Base-by-base conservation (phyloP, 176 grass and related monocot genomes). In the Lolium rigidum region DNA sequence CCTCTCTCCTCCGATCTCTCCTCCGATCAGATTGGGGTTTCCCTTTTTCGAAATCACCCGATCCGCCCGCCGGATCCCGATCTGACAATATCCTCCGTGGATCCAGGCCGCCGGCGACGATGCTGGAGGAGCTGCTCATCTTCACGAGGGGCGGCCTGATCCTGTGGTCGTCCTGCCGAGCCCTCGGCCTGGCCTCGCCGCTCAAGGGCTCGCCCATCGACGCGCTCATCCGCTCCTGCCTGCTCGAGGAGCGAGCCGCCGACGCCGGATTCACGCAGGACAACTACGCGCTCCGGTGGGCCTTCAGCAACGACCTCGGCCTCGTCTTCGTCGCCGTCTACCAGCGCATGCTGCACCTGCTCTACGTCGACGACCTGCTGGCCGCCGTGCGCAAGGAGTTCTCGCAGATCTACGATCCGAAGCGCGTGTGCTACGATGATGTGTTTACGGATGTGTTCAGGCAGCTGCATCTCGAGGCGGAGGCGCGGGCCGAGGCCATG, bases 121-220 rank as follows among this genome's bases (percentile, higher is more conserved):
- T 98, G 96, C 81, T 98, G 88, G 96, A 98, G 89, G 91, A 98
- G 82, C 90, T 98, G 66, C 88, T 98, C 63, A 89, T 98, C 93
- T 98, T 98, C 86, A 98, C 91, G 60, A 87, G 93, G 7, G 96
- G 96, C 5, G 96, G 96, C 12, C 86, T 98, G n/a, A 95, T 98
- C 88, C 86, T 98, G 6, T 95, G 96, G 96, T 95, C 94, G 10
- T 95, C 94, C 1, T 95, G 94, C 91, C 81, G 88, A 0, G 89
- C 85, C 0, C 88, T 95, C 4, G 91, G 91, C 67, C 87, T 63
- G 11, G 89, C 88, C 1, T 79, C 89, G 1, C 73, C 88, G 0
- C 93, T 98, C 71, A 98, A 82, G 91, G 95, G 95, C 10, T 92
- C 95, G 38, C 95, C 95, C 6, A 94, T 98, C 86, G 96, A 98